Conservation (phyloP, 768 basidiomycete species). For the Pleurotus giganteus region DNA sequence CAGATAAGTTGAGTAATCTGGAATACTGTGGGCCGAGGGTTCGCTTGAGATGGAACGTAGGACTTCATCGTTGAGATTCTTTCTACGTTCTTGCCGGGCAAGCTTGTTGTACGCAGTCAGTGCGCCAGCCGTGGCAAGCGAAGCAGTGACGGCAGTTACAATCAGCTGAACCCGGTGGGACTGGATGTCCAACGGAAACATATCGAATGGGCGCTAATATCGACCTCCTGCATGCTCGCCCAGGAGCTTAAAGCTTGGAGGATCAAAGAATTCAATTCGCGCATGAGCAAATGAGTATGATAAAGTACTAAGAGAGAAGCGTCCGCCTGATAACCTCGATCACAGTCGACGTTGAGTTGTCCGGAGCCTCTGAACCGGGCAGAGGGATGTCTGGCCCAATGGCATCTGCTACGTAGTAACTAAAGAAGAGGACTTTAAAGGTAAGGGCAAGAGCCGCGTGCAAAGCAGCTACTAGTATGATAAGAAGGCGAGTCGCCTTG, state of each 20-base stretch:
- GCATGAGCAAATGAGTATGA: not conserved
- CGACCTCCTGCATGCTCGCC: not conserved
- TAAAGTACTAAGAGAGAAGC: not conserved
- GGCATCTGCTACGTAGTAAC: constrained; percentile 46
- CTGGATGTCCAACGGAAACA: constrained; percentile 34
- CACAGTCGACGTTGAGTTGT: constrained; percentile 22
- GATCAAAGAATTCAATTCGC: too few relatives aligned
- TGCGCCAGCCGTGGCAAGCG: constrained; percentile 55
- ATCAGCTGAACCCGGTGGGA: constrained; percentile 68
- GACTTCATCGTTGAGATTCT: constrained; percentile 56
- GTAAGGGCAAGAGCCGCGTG: constrained; percentile 81
- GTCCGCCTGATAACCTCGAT: constrained; percentile 3
- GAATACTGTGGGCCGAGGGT: constrained; percentile 13
- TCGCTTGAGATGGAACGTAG: constrained; percentile 45
- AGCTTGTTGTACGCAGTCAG: constrained; percentile 59
- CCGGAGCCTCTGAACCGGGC: constrained; percentile 37
- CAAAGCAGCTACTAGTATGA: constrained; percentile 69
- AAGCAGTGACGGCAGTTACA: constrained; percentile 62
- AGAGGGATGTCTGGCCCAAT: constrained; percentile 40
- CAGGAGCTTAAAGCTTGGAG: not conserved
- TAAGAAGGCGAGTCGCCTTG: constrained; percentile 80
- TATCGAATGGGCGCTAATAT: constrained; percentile 12
- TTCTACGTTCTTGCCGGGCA: constrained; percentile 44
- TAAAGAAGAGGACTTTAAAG: constrained; percentile 77
- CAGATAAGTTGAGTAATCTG: not conserved